A percentile compares a stretch with the other conserved stretches of the same genome.
Conservation (phyloP, 257 asterid genomes). For the Ehretia macrophylla region DNA sequence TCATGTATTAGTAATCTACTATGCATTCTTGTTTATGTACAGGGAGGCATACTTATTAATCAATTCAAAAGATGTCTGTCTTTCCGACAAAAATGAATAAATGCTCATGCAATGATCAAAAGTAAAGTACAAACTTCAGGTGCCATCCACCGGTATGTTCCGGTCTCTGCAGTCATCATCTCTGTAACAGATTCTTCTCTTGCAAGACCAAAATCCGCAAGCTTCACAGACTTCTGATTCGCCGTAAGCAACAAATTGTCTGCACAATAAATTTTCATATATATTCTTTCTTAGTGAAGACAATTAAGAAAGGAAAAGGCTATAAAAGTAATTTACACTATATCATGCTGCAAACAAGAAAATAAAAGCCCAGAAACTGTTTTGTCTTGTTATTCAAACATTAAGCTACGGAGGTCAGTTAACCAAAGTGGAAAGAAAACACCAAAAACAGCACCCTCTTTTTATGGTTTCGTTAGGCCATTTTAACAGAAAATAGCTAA, state of each 20-base stretch:
- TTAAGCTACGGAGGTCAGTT: constrained; percentile 4
- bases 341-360: background rate
- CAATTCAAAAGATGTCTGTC: too few species aligned
- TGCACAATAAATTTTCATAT: constrained; percentile 40
- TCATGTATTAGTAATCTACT: too few species aligned
- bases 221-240: constrained; percentile 87
- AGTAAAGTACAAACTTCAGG: constrained; percentile 67
- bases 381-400: constrained; percentile 4
- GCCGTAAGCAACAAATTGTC: constrained; percentile 95
- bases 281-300: constrained; percentile 24
- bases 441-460: background rate
- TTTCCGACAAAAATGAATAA: too few species aligned
- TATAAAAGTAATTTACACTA: background rate
- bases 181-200: constrained; percentile 95
- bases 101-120: constrained; percentile 3
- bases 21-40: too few species aligned
- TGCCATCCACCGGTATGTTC: constrained; percentile 99
- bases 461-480: background rate
- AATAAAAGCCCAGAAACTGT: constrained; percentile 2
- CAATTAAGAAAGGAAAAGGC: background rate
- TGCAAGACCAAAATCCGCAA: constrained; percentile 99
- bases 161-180: constrained; percentile 99
- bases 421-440: constrained; percentile 1
- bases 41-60: too few species aligned
- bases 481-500: background rate